Evolutionary conservation across 129 eudicot species (phyloP).

Genomic region (Arctium minus): DNA sequence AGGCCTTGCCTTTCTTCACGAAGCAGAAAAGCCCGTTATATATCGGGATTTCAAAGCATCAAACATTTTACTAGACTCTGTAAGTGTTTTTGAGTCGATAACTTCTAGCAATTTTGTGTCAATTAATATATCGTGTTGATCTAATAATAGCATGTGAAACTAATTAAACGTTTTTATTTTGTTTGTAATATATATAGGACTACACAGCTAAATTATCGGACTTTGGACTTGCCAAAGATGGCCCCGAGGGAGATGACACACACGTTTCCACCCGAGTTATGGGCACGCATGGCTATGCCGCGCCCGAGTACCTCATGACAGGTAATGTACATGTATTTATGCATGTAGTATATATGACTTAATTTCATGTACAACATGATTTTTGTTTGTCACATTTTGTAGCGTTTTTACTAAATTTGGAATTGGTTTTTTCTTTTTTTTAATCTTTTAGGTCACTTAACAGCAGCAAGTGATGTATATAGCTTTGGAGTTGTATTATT

Average conservation of each 20-base stretch:
- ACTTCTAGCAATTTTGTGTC: background rate
- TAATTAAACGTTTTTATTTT: background rate
- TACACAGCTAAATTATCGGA: constrained; percentile 83
- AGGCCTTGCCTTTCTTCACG: constrained; percentile 80
- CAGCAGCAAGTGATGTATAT: constrained; percentile 92
- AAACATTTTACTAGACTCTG: constrained; percentile 73
- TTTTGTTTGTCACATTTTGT: background rate
- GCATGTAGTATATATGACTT: background rate
- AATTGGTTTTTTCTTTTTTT: background rate
- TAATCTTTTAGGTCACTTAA: constrained; percentile 60
- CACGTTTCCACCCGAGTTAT: constrained; percentile 92
- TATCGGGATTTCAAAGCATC: constrained; percentile 84
- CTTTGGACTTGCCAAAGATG: constrained; percentile 91
- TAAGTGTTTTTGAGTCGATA: constrained; percentile 11
- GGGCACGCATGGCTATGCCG: constrained; percentile 97
- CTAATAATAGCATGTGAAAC: background rate
- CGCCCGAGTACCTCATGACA: constrained; percentile 91
- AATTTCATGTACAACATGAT: background rate
- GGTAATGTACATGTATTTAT: constrained; percentile 29
- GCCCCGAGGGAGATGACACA: constrained; percentile 90
- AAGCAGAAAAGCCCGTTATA: constrained; percentile 70
- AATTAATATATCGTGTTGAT: background rate
- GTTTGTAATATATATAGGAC: constrained; percentile 36
- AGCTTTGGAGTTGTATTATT: constrained; percentile 82
- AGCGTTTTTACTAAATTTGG: background rate